Conservation (phyloP, 805 yeast genomes). For the Priceomyces carsonii region DNA sequence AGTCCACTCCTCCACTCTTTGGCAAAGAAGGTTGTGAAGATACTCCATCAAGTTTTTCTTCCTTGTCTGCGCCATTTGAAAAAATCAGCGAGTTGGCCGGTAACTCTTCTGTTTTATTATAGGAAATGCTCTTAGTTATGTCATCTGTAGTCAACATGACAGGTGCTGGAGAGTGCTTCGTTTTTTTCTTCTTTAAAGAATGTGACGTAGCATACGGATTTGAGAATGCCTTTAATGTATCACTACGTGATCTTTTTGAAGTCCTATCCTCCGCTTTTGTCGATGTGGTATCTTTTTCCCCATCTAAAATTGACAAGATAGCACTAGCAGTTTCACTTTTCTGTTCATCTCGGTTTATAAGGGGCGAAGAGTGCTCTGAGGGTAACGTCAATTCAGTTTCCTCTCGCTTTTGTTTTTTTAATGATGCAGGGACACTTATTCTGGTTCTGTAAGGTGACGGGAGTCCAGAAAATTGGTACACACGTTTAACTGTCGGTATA, state of each 20-base stretch:
- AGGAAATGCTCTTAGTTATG: slow-evolving; percentile 36
- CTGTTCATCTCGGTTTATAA: slow-evolving; percentile 16
- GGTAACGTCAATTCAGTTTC: background rate
- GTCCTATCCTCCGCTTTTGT: slow-evolving; percentile 5
- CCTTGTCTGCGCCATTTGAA: background rate
- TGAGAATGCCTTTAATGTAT: slow-evolving; percentile 15
- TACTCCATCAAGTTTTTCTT: background rate
- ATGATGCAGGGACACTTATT: slow-evolving; percentile 32
- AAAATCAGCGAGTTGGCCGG: slow-evolving; percentile 9
- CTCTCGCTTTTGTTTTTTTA: slow-evolving; percentile 9
- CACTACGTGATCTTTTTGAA: background rate
- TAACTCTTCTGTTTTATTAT: slow-evolving; percentile 30
- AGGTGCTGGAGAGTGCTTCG: slow-evolving; percentile 9
- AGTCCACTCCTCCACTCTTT: too few relatives aligned
- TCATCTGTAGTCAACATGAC: slow-evolving; percentile 32
- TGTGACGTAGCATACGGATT: slow-evolving; percentile 19
- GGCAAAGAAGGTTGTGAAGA: too few relatives aligned
- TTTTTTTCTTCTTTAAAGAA: slow-evolving; percentile 9
- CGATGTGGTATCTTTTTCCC: slow-evolving; percentile 14
- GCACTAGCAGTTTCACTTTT: slow-evolving; percentile 38
- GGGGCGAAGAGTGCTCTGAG: slow-evolving; percentile 1
- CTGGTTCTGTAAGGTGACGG: slow-evolving; percentile 47
- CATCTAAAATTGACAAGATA: slow-evolving; percentile 37
- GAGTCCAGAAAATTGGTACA: slow-evolving; percentile 45
- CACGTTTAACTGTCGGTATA: slow-evolving; percentile 39